These are phyloP conservation scores for Linnemannia schmuckeri DNA, from an alignment of 192 early-diverging fungal genomes.

Conservation along the genomic window DNA sequence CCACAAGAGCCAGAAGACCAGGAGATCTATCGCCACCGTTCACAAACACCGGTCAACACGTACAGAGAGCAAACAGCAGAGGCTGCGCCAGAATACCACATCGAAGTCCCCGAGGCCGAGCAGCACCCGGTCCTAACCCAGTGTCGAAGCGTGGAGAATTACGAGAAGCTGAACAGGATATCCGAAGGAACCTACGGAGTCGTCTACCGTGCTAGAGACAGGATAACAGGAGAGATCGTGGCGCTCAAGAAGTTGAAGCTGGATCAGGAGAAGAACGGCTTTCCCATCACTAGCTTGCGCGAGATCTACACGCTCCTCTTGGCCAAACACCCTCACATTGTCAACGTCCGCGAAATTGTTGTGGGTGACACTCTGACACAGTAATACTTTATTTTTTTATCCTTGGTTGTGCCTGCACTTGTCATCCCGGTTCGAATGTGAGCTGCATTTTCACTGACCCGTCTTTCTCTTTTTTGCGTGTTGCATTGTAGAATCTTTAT, in stretches of 20 bases:
- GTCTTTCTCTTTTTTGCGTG: conserved; percentile 10
- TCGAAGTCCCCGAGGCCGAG: conserved; percentile 40
- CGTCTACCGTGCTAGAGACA: conserved; percentile 92
- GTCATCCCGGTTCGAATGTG: background rate
- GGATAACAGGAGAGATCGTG: conserved; percentile 79
- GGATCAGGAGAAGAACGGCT: conserved; percentile 76
- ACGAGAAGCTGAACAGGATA: conserved; percentile 96
- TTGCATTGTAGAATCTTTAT: conserved; percentile 83
- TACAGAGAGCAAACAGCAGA: conserved; percentile 1
- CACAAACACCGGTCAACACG: background rate
- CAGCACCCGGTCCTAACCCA: conserved; percentile 62
- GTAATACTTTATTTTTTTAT: conserved; percentile 49
- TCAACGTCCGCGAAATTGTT: conserved; percentile 84
- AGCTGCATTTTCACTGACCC: background rate
- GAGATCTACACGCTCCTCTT: conserved; percentile 82
- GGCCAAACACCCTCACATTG: conserved; percentile 88
- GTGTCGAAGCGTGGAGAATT: conserved; percentile 85
- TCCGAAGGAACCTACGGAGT: conserved; percentile 98
- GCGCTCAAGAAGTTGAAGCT: conserved; percentile 71
- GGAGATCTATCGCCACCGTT: background rate
- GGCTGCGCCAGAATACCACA: conserved; percentile 25
- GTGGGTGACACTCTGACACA: conserved; percentile 73
- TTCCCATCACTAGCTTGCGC: conserved; percentile 83
- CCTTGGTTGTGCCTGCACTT: background rate
- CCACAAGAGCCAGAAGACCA: background rate